Evolutionary conservation across 1,284 basidiomycete genomes (phyloP), one percentile per base, ranked within the genome.

Genomic region (Exsudoporus floridanus): DNA sequence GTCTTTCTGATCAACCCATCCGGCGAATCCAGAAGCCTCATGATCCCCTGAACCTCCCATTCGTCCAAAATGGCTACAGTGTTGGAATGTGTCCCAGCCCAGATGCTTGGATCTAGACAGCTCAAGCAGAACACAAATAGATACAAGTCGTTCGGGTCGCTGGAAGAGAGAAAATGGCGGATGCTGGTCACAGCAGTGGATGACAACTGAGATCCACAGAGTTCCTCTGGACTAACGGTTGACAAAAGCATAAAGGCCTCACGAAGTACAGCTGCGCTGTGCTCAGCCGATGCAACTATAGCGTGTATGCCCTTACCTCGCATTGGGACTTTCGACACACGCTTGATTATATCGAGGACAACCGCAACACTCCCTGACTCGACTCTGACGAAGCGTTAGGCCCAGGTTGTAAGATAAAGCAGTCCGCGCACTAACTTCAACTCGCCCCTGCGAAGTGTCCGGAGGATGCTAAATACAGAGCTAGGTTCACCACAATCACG

Each of bases 11-110:
- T 79, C n/a, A 75, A 60, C 12, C 65, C 57, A 65, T 91, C 89
- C 3, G 73, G 65, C 6, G 79, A 82, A 53, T 83, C 78, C 23
- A 91, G 70, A 19, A 86, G 69, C 52, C 75, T 76, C 79, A 91
- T 84, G 23, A 90, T 73, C 33, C 74, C 73, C 53, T 84, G 83
- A 30, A 90, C 88, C 53, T 90, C 88, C 76, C 77, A 78, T 50
- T 74, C 79, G 31, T 88, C 83, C 44, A 90, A 66, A 5, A 81
- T 70, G 3, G 80, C 70, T 33, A 78, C 75, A 25, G 77, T 68
- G 6, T 77, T 74, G 4, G 74, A 64, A 14, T 66, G 69, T 5
- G 76, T 83, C 9, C 88, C 88, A 6, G 86, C 83, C 88, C 88
- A 91, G 31, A 82, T 58, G 23, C 64, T 65, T 5, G 81, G 76